These are phyloP conservation scores for Fusarium brachygibbosum DNA, from an alignment of 2,329 filamentous ascomycete species.

Conservation along the genomic window DNA sequence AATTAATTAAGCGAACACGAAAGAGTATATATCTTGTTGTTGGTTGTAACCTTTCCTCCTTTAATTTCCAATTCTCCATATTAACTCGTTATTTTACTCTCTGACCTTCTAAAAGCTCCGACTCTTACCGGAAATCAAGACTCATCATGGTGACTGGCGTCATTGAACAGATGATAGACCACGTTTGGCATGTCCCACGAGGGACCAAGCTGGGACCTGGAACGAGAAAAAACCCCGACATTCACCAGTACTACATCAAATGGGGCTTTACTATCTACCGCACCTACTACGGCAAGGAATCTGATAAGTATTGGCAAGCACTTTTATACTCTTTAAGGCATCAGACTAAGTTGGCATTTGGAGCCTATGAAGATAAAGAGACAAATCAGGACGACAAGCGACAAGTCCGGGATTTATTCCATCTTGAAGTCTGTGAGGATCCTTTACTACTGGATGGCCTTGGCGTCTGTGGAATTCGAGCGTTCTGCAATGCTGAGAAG, in stretches of 20 bases:
- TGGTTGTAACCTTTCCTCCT: too few species aligned
- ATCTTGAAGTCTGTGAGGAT: background rate
- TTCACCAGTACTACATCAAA: constrained; percentile 8
- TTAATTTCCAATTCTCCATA: too few species aligned
- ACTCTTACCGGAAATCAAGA: too few species aligned
- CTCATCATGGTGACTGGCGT: background rate
- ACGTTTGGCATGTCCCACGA: background rate
- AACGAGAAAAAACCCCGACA: background rate
- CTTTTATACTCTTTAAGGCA: background rate
- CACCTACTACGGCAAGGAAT: background rate
- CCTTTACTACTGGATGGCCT: background rate
- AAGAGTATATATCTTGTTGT: too few species aligned
- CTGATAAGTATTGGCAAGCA: background rate
- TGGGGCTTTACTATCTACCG: background rate
- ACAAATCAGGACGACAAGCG: background rate
- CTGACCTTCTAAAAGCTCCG: too few species aligned
- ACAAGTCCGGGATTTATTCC: background rate
- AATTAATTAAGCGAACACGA: too few species aligned
- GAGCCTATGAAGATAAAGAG: background rate
- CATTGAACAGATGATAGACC: background rate
- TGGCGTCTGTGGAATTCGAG: background rate
- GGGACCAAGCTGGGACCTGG: fast-evolving
- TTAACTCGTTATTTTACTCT: too few species aligned
- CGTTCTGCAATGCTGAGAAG: background rate
- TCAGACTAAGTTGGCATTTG: background rate